Conservation (phyloP, 2,329 filamentous ascomycete species). For the Cercospora zeina region DNA sequence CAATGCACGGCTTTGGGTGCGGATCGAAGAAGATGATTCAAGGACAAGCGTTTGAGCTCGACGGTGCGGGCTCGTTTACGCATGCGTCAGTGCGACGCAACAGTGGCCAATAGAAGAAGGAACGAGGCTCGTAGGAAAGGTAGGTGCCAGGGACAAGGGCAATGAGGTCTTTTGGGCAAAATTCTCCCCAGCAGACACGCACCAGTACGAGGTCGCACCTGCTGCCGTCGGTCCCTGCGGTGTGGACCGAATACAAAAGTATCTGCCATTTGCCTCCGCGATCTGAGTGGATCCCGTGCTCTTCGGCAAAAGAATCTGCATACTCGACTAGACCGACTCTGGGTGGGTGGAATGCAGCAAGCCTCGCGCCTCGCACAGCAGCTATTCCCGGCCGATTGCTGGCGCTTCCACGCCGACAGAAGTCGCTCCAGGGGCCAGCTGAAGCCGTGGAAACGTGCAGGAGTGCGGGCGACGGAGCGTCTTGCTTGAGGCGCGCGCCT, state of each 20-base stretch:
- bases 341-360: constrained; percentile 10
- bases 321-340: constrained; percentile 3
- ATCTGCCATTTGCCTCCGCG: constrained; percentile 10
- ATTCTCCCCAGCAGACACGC: background rate
- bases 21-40: constrained; percentile 7
- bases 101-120: constrained; percentile 1
- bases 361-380: constrained; percentile 8
- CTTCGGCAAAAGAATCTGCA: constrained; percentile 13
- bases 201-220: constrained; percentile 8
- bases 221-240: constrained; percentile 7
- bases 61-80: background rate
- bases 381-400: background rate
- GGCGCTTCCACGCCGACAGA: background rate
- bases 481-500: background rate
- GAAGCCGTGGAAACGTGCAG: background rate
- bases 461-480: background rate
- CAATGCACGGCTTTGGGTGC: constrained; percentile 17
- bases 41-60: constrained; percentile 16
- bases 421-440: background rate
- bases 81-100: background rate
- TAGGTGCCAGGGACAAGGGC: background rate
- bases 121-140: background rate
- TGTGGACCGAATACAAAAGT: constrained; percentile 3
- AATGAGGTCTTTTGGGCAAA: background rate
- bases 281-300: constrained; percentile 11